Evolutionary conservation across 1,139 yeast species (phyloP).

Genomic region (Nadsonia commutata): DNA sequence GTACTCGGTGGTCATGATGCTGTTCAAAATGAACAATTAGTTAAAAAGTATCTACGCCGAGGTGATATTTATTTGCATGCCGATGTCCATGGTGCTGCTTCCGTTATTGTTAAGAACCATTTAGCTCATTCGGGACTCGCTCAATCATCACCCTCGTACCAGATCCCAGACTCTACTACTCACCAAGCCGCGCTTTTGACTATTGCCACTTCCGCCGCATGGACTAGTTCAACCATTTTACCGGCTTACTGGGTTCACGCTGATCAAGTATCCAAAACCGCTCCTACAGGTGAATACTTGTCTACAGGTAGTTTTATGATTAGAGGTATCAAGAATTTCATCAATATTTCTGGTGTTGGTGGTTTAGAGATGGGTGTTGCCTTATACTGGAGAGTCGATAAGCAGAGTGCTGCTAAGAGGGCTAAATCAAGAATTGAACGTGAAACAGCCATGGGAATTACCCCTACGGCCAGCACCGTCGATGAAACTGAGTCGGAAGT

Average conservation of each 20-base stretch:
- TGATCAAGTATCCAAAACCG: conserved; percentile 50
- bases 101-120: conserved; percentile 69
- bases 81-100: conserved; percentile 59
- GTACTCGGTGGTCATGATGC: conserved; percentile 80
- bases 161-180: conserved; percentile 70
- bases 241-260: conserved; percentile 79
- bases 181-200: conserved; percentile 83
- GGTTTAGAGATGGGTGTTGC: conserved; percentile 76
- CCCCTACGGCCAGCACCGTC: conserved; percentile 8
- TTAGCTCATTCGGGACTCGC: conserved; percentile 12
- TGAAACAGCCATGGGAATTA: conserved; percentile 7
- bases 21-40: conserved; percentile 71
- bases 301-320: conserved; percentile 50
- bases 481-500: no score
- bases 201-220: conserved; percentile 69
- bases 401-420: conserved; percentile 33
- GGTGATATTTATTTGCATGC: conserved; percentile 64
- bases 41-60: conserved; percentile 56
- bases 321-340: conserved; percentile 41
- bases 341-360: conserved; percentile 56
- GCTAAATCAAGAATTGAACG: conserved; percentile 22
- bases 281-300: conserved; percentile 46
- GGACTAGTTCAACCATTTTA: conserved; percentile 72
- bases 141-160: conserved; percentile 10
- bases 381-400: conserved; percentile 57